Conservation (phyloP, 2,329 filamentous ascomycete species). For the Purpureocillium lavendulum region DNA sequence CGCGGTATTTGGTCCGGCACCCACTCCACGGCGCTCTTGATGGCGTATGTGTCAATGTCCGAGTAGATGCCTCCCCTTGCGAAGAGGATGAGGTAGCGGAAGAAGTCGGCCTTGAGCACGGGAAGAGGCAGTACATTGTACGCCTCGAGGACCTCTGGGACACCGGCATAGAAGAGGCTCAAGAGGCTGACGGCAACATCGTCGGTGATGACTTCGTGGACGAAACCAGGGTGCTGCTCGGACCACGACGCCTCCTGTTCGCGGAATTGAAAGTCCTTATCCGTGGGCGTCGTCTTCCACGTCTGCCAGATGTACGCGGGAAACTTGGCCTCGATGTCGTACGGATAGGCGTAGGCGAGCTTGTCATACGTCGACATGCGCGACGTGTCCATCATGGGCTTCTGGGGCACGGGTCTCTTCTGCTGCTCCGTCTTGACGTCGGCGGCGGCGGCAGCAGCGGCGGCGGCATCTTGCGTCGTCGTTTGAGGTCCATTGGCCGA, state of each 20-base stretch:
- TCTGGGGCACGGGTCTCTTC: constrained; percentile 35
- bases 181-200: constrained; percentile 74
- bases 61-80: constrained; percentile 64
- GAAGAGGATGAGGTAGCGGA: constrained; percentile 62
- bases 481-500: constrained; percentile 1
- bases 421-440: constrained; percentile 10
- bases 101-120: constrained; percentile 73
- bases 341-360: constrained; percentile 88
- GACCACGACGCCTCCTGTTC: constrained; percentile 87
- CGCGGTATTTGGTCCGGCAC: constrained; percentile 70
- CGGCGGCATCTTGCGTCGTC: constrained; percentile 10
- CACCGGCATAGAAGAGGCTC: constrained; percentile 74
- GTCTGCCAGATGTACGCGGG: constrained; percentile 99
- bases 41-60: constrained; percentile 83
- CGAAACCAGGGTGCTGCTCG: constrained; percentile 76
- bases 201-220: constrained; percentile 97
- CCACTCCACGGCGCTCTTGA: constrained; percentile 82
- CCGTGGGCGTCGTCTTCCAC: constrained; percentile 81
- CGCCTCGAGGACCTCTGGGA: constrained; percentile 71
- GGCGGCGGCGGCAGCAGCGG: constrained; percentile 12
- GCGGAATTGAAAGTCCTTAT: constrained; percentile 71
- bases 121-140: constrained; percentile 65
- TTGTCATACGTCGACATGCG: constrained; percentile 68
- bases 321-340: constrained; percentile 81
- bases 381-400: constrained; percentile 60